A percentile compares a stretch with the other conserved stretches of the same genome.
Conservation (phyloP, 352 stramenopile genomes). For the Phytophthora meadii region DNA sequence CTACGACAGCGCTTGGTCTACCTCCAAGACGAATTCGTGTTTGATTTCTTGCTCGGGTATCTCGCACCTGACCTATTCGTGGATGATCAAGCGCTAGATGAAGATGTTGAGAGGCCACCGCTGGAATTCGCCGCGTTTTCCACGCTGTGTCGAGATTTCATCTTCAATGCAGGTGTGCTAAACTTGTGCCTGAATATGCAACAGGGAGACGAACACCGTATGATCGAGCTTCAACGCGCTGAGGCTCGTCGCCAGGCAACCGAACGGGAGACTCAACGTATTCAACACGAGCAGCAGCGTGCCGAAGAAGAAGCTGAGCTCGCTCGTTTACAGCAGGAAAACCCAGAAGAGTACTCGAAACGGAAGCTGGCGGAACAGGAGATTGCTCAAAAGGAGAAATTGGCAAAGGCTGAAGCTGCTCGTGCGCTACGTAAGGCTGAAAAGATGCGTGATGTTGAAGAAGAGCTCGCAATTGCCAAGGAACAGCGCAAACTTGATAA, state of each 20-base stretch:
- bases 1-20: constrained; percentile 57
- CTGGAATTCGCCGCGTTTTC: constrained; percentile 74
- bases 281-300: constrained; percentile 23
- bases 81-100: constrained; percentile 12
- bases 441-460: constrained; percentile 60
- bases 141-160: constrained; percentile 60
- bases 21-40: constrained; percentile 71
- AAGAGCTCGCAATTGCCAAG: constrained; percentile 67
- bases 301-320: constrained; percentile 43
- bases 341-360: constrained; percentile 57
- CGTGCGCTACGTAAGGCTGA: constrained; percentile 55
- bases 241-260: constrained; percentile 18
- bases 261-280: constrained; percentile 28
- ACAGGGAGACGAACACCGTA: constrained; percentile 44
- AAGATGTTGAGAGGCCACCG: constrained; percentile 27
- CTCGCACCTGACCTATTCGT: constrained; percentile 44
- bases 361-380: constrained; percentile 46
- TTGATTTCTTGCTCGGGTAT: constrained; percentile 61
- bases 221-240: constrained; percentile 18
- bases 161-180: constrained; percentile 63
- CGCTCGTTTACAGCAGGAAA: constrained; percentile 36
- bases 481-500: constrained; percentile 68
- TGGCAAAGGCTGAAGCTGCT: constrained; percentile 44
- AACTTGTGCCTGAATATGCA: constrained; percentile 57
- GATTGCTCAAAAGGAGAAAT: constrained; percentile 38